Base-by-base conservation (phyloP, 2,329 filamentous ascomycete species). In the Colletotrichum lupini region DNA sequence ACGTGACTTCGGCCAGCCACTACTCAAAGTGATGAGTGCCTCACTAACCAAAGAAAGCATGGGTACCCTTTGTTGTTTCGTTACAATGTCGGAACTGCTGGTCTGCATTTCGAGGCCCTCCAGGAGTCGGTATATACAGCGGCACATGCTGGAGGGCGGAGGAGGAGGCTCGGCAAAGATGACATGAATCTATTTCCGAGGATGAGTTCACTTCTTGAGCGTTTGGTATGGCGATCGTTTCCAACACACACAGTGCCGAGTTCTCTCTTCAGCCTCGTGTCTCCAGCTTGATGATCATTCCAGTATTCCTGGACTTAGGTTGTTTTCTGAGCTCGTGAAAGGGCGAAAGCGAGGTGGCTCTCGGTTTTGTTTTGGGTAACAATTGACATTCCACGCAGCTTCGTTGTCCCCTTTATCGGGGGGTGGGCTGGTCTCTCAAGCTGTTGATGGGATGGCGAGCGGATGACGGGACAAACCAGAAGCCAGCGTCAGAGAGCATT, bases 391-490 rank as follows among this genome's bases (percentile, higher is more conserved):
- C 19, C 42, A 49, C n/a, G 5, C 42, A n/a, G 19, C 7, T 9
- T n/a, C 37, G 19, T 49, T n/a, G 42, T 49, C 19, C 42, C 7
- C 42, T n/a, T 4, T 49, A 6, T 4, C 42, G 19, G 32, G 32
- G 42, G 42, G 42, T n/a, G 6, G 42, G 7, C 16, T n/a, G 42
- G 19, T n/a, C 42, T 19, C 3, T n/a, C 19, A 9, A n/a, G 42
- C 19, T 49, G 19, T 49, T 62, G n/a, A 72, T 58, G 35, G 49
- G 35, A 68, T 67, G 68, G 58, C 26, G 57, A 68, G 57, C 37
- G 37, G 57, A 68, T 62, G 64, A 35, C 57, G 57, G 64, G 58
- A 46, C 57, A 58, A 68, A 62, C 64, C 37, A 16, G 58, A 62
- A 26, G 60, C 24, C 53, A 49, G 59, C 53, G 11, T 32, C 11